Base-by-base conservation (phyloP, 352 stramenopile genomes). In the Phytopythium sindhum region DNA sequence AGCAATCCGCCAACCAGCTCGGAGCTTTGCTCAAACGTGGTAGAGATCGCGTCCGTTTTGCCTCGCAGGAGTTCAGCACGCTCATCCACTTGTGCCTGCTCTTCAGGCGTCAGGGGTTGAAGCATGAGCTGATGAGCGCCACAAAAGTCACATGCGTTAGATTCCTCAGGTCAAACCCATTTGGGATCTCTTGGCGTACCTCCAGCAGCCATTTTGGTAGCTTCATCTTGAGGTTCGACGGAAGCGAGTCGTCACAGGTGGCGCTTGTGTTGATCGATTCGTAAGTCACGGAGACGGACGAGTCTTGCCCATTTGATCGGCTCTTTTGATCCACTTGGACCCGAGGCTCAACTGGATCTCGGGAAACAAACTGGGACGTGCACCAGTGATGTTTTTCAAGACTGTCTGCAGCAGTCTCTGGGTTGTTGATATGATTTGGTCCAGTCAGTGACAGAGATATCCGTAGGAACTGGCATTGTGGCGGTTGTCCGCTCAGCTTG, bases 341-440 rank as follows among this genome's bases (percentile, higher is more conserved):
- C 10, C 47, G 47, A 21, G 51, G 19, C 28, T 4, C 23, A 19
- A 68, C 35, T 10, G 28, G 45, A 28, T 68, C 44, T 26, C 53
- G 54, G 4, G 65, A 75, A 21, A 75, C 26, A 24, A 70, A 75
- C 24, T 10, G 66, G 35, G 65, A 69, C 37, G 48, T 39, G 23
- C 31, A 56, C 17, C n/a, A 28, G 21, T 21, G 21, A 41, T 17
- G 15, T 0, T 12, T 11, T 45, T 60, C 33, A 37, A 37, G 28
- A 6, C 35, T 19, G 19, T 59, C 57, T 54, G 44, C 6, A n/a
- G 44, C 23, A 50, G 44, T 45, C 39, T 2, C 7, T 11, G n/a
- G 3, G 39, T 45, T 45, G 14, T 4, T n/a, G 33, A 8, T 33
- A 9, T 29, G 2, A 8, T 8, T 23, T 4, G 39, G 19, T 15